These are phyloP conservation scores for Limonium bicolor DNA, from an alignment of 148 eudicot species.

Conservation along the genomic window DNA sequence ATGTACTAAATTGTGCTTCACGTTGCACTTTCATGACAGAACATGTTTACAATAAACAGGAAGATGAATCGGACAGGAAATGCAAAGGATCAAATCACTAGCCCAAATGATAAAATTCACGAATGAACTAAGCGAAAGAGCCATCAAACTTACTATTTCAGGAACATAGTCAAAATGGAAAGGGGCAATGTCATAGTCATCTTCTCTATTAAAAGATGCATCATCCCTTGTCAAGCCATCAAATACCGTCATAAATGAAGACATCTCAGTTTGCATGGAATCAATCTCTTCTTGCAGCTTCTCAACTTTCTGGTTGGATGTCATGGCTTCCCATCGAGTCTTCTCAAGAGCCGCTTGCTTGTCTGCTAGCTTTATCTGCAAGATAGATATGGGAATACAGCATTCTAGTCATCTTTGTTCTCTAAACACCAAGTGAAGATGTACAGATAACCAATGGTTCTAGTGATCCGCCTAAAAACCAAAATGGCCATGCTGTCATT, in stretches of 20 bases:
- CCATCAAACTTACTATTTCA: slow-evolving; percentile 35
- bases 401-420: too few species aligned
- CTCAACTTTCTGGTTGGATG: slow-evolving; percentile 55
- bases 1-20: too few species aligned
- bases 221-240: slow-evolving; percentile 49
- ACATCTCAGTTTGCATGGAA: slow-evolving; percentile 40
- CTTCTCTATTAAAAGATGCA: slow-evolving; percentile 17
- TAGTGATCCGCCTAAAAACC: too few species aligned
- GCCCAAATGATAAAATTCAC: too few species aligned
- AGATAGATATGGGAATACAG: slow-evolving; percentile 2
- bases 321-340: slow-evolving; percentile 83
- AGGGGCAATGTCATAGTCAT: slow-evolving; percentile 46
- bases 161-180: slow-evolving; percentile 21
- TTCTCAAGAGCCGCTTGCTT: slow-evolving; percentile 83
- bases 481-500: too few species aligned
- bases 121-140: too few species aligned
- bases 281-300: slow-evolving; percentile 59
- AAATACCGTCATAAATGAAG: slow-evolving; percentile 44
- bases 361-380: slow-evolving; percentile 79
- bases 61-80: too few species aligned
- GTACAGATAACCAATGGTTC: too few species aligned
- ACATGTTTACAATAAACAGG: too few species aligned
- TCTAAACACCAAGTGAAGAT: too few species aligned
- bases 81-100: too few species aligned
- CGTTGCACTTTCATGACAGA: too few species aligned